Conservation (phyloP, 2,329 filamentous ascomycete species). For the Colletotrichum agaves region DNA sequence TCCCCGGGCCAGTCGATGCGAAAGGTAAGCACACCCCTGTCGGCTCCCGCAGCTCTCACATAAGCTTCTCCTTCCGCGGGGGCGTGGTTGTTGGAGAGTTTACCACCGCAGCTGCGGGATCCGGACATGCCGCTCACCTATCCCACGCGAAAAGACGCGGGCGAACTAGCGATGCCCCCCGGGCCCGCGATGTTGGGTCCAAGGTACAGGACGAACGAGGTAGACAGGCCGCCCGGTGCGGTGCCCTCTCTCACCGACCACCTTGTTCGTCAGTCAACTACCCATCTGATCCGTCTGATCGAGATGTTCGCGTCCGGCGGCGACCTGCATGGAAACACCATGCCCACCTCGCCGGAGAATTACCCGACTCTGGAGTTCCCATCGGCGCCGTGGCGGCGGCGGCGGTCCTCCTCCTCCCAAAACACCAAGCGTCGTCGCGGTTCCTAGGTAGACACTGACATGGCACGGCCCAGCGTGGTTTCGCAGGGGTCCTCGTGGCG, state of each 20-base stretch:
- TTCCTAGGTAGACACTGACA: conserved; percentile 5
- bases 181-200: conserved; percentile 15
- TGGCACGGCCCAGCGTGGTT: conserved; percentile 26
- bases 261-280: not conserved
- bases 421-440: not conserved
- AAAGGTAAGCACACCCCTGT: conserved; percentile 17
- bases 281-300: not conserved
- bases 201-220: not conserved
- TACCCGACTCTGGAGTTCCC: not conserved
- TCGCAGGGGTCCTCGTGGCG: conserved; percentile 18
- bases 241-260: not conserved
- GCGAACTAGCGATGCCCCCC: conserved; percentile 8
- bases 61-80: conserved; percentile 8
- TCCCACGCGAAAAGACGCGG: conserved; percentile 7
- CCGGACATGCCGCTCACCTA: not conserved
- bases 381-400: no score
- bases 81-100: not conserved
- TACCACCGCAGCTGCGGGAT: conserved; percentile 3
- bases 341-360: conserved; percentile 8
- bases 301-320: not conserved
- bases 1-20: not conserved
- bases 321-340: not conserved
- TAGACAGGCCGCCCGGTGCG: not conserved
- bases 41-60: conserved; percentile 17
- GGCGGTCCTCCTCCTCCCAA: not conserved